Evolutionary conservation across 2,329 filamentous ascomycete genomes (phyloP).

Genomic region (Fusarium neocosmosporiellum): DNA sequence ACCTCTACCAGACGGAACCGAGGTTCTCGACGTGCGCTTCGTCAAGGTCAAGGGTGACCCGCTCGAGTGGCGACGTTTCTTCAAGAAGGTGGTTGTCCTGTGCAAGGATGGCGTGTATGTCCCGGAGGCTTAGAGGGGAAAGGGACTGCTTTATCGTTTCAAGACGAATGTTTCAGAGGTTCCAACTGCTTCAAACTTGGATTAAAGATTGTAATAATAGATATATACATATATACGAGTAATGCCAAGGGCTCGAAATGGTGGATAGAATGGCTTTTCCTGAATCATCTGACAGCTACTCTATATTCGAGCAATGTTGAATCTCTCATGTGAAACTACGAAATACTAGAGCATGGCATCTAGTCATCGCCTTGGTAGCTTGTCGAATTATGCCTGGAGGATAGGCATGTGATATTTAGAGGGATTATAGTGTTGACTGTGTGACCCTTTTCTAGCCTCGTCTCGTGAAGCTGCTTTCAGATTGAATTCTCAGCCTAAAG

Average conservation of each 20-base stretch:
- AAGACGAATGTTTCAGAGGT: not conserved
- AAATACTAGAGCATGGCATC: not conserved
- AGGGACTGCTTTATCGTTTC: conserved; percentile 31
- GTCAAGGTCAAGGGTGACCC: conserved; percentile 96
- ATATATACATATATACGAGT: not conserved
- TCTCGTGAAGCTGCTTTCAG: not conserved
- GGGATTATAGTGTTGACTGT: not conserved
- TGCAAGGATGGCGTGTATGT: conserved; percentile 86
- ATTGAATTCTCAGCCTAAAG: not conserved
- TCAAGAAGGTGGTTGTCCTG: conserved; percentile 92
- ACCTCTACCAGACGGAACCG: conserved; percentile 64
- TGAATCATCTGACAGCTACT: not conserved
- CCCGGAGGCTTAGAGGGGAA: conserved; percentile 52
- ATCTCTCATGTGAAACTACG: not conserved
- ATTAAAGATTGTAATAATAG: conserved; percentile 14
- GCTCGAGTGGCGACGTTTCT: conserved; percentile 94
- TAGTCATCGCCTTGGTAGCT: not conserved
- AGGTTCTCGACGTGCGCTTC: conserved; percentile 87
- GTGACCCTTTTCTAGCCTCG: not conserved
- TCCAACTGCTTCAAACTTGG: not conserved
- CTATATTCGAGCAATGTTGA: not conserved
- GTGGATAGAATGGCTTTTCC: not conserved
- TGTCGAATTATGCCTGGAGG: not conserved
- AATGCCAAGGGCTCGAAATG: conserved; percentile 4
- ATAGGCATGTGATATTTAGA: not conserved